These are phyloP conservation scores for Magnolia kwangsiensis DNA, from an alignment of 164 flowering plant genomes.

Conservation along the genomic window DNA sequence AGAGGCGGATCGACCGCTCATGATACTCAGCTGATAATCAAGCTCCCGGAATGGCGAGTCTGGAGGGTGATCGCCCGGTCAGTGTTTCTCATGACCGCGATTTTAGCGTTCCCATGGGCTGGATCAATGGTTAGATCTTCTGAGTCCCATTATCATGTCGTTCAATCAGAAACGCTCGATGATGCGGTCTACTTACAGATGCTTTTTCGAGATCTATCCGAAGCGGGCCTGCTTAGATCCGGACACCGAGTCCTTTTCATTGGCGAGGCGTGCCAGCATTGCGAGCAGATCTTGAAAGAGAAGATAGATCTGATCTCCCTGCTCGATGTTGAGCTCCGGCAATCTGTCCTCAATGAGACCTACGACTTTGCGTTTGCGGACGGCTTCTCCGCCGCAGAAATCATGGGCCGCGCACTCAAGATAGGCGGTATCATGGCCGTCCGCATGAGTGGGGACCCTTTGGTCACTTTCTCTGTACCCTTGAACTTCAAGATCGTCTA, in stretches of 20 bases:
- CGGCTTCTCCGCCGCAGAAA: conserved; percentile 13
- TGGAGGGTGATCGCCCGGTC: conserved; percentile 46
- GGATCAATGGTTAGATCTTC: conserved; percentile 10
- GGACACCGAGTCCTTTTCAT: conserved; percentile 39
- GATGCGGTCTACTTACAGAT: conserved; percentile 15
- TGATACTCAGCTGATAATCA: conserved; percentile 30
- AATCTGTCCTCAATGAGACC: conserved; percentile 25
- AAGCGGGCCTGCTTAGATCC: conserved; percentile 45
- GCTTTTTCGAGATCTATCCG: conserved; percentile 46
- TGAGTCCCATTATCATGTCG: neutral
- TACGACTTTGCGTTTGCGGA: conserved; percentile 39
- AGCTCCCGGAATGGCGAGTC: conserved; percentile 33
- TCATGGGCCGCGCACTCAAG: conserved; percentile 46
- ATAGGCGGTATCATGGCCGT: conserved; percentile 45
- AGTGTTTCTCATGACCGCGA: conserved; percentile 37
- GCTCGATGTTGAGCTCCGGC: conserved; percentile 26
- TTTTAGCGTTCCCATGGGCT: conserved; percentile 44
- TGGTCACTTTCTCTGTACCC: conserved; percentile 21
- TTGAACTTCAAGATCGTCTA: conserved; percentile 55
- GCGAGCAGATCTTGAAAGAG: conserved; percentile 14
- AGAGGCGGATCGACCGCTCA: neutral
- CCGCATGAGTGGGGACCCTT: conserved; percentile 24
- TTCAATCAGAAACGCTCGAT: conserved; percentile 1
- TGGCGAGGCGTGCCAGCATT: conserved; percentile 6
- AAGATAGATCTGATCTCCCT: conserved; percentile 25